These are phyloP conservation scores for Esteya vermicola DNA, from an alignment of 2,329 filamentous ascomycete genomes.

Conservation along the genomic window DNA sequence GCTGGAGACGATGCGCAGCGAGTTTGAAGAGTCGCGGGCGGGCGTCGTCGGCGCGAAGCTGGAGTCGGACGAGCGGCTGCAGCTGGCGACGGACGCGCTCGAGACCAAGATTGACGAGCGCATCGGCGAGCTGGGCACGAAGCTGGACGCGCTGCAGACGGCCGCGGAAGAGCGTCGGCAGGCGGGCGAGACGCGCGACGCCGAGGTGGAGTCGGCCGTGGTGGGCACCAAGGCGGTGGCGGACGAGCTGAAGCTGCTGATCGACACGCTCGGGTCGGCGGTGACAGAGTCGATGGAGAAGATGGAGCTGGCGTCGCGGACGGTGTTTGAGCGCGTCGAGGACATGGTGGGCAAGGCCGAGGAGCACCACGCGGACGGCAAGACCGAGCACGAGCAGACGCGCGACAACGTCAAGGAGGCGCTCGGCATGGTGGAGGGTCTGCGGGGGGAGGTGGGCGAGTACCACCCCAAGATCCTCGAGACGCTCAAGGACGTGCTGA, in stretches of 20 bases:
- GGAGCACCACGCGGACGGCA: slow-evolving; percentile 58
- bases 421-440: slow-evolving; percentile 54
- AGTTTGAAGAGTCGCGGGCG: slow-evolving; percentile 76
- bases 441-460: slow-evolving; percentile 69
- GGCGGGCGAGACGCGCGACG: slow-evolving; percentile 58
- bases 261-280: slow-evolving; percentile 70
- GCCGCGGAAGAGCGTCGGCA: slow-evolving; percentile 60
- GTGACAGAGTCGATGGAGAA: slow-evolving; percentile 76
- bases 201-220: slow-evolving; percentile 59
- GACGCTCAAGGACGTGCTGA: slow-evolving; percentile 71
- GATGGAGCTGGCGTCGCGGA: slow-evolving; percentile 75
- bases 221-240: slow-evolving; percentile 63
- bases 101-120: slow-evolving; percentile 46
- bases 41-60: slow-evolving; percentile 68
- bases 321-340: slow-evolving; percentile 70
- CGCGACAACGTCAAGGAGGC: slow-evolving; percentile 68
- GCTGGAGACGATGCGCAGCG: slow-evolving; percentile 49
- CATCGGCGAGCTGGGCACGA: slow-evolving; percentile 64
- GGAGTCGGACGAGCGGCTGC: slow-evolving; percentile 69
- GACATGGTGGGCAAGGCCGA: slow-evolving; percentile 64
- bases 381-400: slow-evolving; percentile 69
- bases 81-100: slow-evolving; percentile 39
- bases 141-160: slow-evolving; percentile 75
- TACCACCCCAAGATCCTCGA: slow-evolving; percentile 81
- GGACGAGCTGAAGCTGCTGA: slow-evolving; percentile 74